These are phyloP conservation scores for Tetrapisispora pingtungensis DNA, from an alignment of 805 yeast genomes.

Conservation along the genomic window DNA sequence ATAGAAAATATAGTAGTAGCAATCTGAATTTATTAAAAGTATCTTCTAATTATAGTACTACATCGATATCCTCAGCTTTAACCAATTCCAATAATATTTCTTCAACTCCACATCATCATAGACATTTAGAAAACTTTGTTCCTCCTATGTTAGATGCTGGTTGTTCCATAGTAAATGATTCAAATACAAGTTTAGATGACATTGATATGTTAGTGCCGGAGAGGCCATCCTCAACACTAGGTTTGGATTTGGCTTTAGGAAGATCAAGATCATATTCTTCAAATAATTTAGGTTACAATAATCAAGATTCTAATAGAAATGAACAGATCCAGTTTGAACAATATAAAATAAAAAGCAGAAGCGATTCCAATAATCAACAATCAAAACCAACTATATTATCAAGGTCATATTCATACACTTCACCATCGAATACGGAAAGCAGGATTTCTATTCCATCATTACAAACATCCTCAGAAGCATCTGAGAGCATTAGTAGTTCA, in stretches of 20 bases:
- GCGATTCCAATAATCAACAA: neutral
- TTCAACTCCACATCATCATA: conserved; percentile 18
- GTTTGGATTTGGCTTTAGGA: conserved; percentile 32
- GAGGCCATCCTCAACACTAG: conserved; percentile 47
- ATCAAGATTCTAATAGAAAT: neutral
- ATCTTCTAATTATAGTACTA: conserved; percentile 1
- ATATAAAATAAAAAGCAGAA: neutral
- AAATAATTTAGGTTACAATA: neutral
- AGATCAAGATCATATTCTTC: conserved; percentile 22
- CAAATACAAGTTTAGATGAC: conserved; percentile 52
- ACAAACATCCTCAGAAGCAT: neutral
- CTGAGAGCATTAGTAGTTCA: neutral
- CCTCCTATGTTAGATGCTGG: conserved; percentile 80
- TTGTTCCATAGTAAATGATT: conserved; percentile 50
- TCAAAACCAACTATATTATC: neutral
- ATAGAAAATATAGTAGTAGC: neutral
- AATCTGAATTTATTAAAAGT: conserved; percentile 1
- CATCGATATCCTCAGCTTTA: neutral
- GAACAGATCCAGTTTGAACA: neutral
- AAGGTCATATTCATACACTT: conserved; percentile 7
- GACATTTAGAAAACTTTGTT: conserved; percentile 52
- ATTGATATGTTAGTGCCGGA: conserved; percentile 65
- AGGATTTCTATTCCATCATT: neutral
- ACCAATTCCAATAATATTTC: neutral
- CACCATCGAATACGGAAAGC: neutral